These are phyloP conservation scores for Sporobolomyces phaffii DNA, from an alignment of 768 basidiomycete genomes.

Conservation along the genomic window DNA sequence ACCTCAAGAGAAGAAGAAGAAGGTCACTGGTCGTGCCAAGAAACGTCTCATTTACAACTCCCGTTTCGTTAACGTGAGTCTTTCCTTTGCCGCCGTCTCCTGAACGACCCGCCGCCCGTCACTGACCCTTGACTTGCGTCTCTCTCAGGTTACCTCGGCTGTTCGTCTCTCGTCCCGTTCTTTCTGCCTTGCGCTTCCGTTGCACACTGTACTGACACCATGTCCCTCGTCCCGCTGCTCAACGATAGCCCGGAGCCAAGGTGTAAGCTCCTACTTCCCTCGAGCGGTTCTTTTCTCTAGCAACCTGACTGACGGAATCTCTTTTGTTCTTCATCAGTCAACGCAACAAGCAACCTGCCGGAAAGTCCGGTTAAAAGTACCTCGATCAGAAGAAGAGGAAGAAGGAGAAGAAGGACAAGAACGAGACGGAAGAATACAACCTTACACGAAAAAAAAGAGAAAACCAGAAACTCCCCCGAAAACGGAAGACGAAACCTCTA, in stretches of 20 bases:
- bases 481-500: not conserved
- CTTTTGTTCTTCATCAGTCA: constrained; percentile 5
- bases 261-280: not conserved
- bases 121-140: constrained; percentile 61
- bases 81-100: not conserved
- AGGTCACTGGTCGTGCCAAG: constrained; percentile 93
- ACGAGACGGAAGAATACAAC: not conserved
- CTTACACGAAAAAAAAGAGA: not conserved
- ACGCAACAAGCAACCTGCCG: constrained; percentile 32
- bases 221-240: not conserved
- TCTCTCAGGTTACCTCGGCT: constrained; percentile 77
- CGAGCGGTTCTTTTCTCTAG: not conserved
- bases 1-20: constrained; percentile 98
- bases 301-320: not conserved
- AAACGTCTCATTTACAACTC: constrained; percentile 91
- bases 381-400: not conserved
- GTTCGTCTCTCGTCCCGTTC: not conserved
- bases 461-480: not conserved
- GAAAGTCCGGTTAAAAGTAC: constrained; percentile 30
- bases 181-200: too few relatives aligned
- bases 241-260: constrained; percentile 4
- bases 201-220: not conserved
- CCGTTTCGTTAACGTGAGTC: constrained; percentile 48
- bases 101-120: not conserved
- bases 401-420: not conserved